Conservation (phyloP, 208 protist genomes). For the Naegleria lovaniensis region DNA sequence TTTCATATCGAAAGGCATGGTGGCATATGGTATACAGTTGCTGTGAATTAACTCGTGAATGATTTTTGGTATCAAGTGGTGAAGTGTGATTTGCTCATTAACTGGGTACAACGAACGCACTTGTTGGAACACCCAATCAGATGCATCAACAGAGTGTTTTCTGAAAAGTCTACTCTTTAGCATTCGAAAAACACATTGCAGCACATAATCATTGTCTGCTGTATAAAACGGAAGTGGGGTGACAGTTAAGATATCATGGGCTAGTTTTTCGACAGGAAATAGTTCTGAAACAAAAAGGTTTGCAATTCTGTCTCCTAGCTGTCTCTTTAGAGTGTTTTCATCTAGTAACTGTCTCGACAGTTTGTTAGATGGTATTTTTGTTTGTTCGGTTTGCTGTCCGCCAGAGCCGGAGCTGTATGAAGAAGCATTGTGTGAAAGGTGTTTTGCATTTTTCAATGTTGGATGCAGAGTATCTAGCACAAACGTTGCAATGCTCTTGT, state of each 20-base stretch:
- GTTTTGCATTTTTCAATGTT: background rate
- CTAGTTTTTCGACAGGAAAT: background rate
- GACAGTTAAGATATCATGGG: background rate
- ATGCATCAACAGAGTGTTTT: slow-evolving; percentile 19
- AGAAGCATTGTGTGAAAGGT: background rate
- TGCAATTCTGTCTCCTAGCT: background rate
- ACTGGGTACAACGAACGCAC: background rate
- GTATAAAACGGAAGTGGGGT: background rate
- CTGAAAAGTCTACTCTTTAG: slow-evolving; percentile 10
- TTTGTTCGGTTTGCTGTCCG: background rate
- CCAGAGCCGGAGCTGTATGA: background rate
- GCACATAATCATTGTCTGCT: background rate
- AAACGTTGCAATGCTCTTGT: background rate
- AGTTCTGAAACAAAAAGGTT: background rate
- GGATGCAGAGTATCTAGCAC: background rate
- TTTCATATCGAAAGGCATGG: background rate
- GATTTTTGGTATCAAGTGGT: background rate
- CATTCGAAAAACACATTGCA: slow-evolving; percentile 14
- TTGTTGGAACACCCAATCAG: slow-evolving; percentile 17
- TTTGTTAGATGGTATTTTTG: background rate
- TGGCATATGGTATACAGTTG: slow-evolving; percentile 1
- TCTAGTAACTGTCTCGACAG: background rate
- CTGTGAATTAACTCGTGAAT: background rate
- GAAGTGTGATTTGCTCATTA: background rate
- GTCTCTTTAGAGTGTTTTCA: background rate